Conservation (phyloP, 2,329 filamentous ascomycete species). For the Dryadomyces sulphureus region DNA sequence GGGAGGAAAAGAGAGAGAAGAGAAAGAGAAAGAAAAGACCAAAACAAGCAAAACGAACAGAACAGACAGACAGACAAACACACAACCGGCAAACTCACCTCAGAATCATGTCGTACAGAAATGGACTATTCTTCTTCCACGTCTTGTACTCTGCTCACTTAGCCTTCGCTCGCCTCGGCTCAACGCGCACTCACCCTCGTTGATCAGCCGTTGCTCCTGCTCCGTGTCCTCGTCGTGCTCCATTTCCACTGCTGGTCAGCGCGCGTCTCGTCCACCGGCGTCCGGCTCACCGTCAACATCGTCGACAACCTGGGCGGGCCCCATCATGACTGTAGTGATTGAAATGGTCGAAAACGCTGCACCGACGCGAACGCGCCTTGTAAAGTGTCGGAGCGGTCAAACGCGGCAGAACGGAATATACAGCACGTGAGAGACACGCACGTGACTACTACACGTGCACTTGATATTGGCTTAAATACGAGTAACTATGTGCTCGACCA, state of each 20-base stretch:
- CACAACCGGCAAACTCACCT: conserved; percentile 45
- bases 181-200: conserved; percentile 50
- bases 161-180: neutral
- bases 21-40: conserved; percentile 3
- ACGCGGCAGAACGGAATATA: conserved; percentile 4
- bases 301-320: conserved; percentile 30
- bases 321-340: conserved; percentile 20
- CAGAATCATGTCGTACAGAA: conserved; percentile 95
- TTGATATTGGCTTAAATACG: no score
- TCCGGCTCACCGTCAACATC: conserved; percentile 31
- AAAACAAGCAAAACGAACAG: neutral
- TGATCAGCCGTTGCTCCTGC: conserved; percentile 75
- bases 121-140: conserved; percentile 99
- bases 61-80: no score
- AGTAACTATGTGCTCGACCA: no score
- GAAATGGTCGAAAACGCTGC: neutral
- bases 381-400: conserved; percentile 8
- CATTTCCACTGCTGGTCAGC: conserved; percentile 27
- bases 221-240: conserved; percentile 57
- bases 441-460: no score
- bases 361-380: conserved; percentile 4
- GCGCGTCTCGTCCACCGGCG: no score
- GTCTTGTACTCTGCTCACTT: conserved; percentile 75
- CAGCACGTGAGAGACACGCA: neutral
- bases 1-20: neutral